Conservation (phyloP, 495 filamentous ascomycete genomes). For the Talaromyces thailandensis region DNA sequence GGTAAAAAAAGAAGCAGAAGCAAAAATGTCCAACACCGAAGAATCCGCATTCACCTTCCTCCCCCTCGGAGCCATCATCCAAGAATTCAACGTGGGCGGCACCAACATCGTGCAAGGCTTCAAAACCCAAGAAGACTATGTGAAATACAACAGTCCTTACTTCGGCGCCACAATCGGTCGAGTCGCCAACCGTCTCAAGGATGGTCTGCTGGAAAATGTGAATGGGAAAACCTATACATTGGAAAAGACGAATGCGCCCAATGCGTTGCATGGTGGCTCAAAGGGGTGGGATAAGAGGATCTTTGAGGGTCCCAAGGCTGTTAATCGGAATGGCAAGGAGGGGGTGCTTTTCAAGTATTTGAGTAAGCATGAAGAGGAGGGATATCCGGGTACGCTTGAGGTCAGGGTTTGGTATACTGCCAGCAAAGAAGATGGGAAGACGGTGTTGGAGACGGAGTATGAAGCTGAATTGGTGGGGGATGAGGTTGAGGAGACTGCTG, state of each 20-base stretch:
- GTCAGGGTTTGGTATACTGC: constrained; percentile 69
- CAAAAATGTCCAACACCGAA: constrained; percentile 15
- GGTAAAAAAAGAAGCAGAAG: neutral
- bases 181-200: constrained; percentile 76
- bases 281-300: constrained; percentile 78
- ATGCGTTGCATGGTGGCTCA: constrained; percentile 73
- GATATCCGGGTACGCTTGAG: constrained; percentile 78
- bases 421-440: constrained; percentile 58
- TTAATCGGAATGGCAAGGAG: constrained; percentile 60
- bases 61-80: constrained; percentile 79
- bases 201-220: constrained; percentile 59
- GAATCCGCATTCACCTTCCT: constrained; percentile 54
- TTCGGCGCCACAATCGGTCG: constrained; percentile 94
- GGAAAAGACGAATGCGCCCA: constrained; percentile 64
- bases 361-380: constrained; percentile 71
- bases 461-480: constrained; percentile 73
- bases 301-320: constrained; percentile 65
- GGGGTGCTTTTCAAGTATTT: constrained; percentile 66
- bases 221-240: constrained; percentile 66
- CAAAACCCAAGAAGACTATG: constrained; percentile 62
- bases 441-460: constrained; percentile 74
- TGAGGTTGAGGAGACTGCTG: constrained; percentile 72
- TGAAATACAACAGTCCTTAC: constrained; percentile 60
- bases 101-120: constrained; percentile 85
- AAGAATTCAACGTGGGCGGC: constrained; percentile 66